phyloP scores from a whole-genome alignment of 257 asterid genomes.

The Nemophila menziesii region DNA sequence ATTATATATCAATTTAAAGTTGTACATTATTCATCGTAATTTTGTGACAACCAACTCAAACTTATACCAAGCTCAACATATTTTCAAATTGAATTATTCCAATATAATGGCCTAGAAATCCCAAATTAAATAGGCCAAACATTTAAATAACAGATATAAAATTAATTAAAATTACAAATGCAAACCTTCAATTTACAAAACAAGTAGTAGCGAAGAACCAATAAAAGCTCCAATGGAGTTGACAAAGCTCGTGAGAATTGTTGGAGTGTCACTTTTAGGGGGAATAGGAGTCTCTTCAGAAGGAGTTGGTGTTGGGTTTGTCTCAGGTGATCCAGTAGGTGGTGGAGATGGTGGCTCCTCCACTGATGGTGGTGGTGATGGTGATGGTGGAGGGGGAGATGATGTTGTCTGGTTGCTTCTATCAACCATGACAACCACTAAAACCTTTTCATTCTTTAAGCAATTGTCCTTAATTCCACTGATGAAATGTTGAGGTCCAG shows the following conservation, averaged over 20 bases:
- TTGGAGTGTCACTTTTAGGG: slow-evolving; percentile 29
- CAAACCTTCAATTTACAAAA: slow-evolving; percentile 23
- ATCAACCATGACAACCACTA: slow-evolving; percentile 59
- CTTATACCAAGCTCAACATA: slow-evolving; percentile 19
- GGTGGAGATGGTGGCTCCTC: slow-evolving; percentile 35
- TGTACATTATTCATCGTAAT: slow-evolving; percentile 16
- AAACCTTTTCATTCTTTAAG: slow-evolving; percentile 51
- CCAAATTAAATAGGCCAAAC: slow-evolving; percentile 12
- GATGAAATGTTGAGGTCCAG: slow-evolving; percentile 66
- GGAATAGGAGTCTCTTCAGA: slow-evolving; percentile 44
- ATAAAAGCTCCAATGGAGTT: slow-evolving; percentile 32
- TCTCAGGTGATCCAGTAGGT: slow-evolving; percentile 18
- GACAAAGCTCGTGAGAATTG: slow-evolving; percentile 14
- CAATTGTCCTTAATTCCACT: slow-evolving; percentile 64
- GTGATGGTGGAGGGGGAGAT: slow-evolving; percentile 42
- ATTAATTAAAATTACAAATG: slow-evolving; percentile 6
- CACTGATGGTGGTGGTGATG: slow-evolving; percentile 31
- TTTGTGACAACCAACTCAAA: slow-evolving; percentile 8
- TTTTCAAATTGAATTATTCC: slow-evolving; percentile 20
- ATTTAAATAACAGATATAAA: not conserved
- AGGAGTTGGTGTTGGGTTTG: slow-evolving; percentile 38
- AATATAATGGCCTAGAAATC: slow-evolving; percentile 13
- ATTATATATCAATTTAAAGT: slow-evolving; percentile 12
- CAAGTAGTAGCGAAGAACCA: slow-evolving; percentile 27
- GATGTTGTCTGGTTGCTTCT: slow-evolving; percentile 20